Evolutionary conservation across 2,329 filamentous ascomycete species (phyloP).

Genomic region (Sarocladium brachiariae): DNA sequence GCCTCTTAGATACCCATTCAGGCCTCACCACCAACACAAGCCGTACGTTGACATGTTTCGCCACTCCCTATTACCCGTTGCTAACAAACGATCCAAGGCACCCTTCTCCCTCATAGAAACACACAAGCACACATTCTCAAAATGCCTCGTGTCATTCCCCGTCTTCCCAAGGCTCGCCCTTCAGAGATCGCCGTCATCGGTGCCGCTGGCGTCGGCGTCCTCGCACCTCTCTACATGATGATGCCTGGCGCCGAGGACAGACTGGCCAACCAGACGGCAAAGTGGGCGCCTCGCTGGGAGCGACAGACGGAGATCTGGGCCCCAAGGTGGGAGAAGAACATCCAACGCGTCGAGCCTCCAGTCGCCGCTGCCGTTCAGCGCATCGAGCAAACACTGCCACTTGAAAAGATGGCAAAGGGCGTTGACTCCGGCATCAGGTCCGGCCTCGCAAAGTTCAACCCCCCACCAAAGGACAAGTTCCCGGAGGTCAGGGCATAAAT

Average conservation of each 20-base stretch:
- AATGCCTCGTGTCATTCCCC: slow-evolving; percentile 22
- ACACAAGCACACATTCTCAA: background rate
- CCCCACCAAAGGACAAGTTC: background rate
- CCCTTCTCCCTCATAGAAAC: background rate
- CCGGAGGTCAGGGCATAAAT: background rate
- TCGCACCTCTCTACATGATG: slow-evolving; percentile 52
- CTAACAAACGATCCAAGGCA: background rate
- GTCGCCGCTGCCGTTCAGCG: slow-evolving; percentile 37
- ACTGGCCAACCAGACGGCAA: slow-evolving; percentile 44
- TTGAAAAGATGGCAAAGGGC: slow-evolving; percentile 43
- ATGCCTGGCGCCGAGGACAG: slow-evolving; percentile 50
- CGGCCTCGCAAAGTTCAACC: slow-evolving; percentile 25
- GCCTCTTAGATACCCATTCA: too few species aligned
- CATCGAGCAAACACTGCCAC: slow-evolving; percentile 40
- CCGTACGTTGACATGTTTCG: background rate
- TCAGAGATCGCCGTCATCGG: slow-evolving; percentile 47
- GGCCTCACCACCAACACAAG: background rate
- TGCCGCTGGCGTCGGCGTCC: slow-evolving; percentile 44
- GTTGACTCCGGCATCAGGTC: slow-evolving; percentile 41
- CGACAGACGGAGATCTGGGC: slow-evolving; percentile 48
- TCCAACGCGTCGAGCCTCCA: slow-evolving; percentile 43
- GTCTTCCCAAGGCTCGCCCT: slow-evolving; percentile 41
- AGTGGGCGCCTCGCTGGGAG: slow-evolving; percentile 56
- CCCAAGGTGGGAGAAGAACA: slow-evolving; percentile 37
- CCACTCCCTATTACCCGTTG: background rate